phyloP scores from a whole-genome alignment of 177 flowering plant species.

The Vitis hybrid region DNA sequence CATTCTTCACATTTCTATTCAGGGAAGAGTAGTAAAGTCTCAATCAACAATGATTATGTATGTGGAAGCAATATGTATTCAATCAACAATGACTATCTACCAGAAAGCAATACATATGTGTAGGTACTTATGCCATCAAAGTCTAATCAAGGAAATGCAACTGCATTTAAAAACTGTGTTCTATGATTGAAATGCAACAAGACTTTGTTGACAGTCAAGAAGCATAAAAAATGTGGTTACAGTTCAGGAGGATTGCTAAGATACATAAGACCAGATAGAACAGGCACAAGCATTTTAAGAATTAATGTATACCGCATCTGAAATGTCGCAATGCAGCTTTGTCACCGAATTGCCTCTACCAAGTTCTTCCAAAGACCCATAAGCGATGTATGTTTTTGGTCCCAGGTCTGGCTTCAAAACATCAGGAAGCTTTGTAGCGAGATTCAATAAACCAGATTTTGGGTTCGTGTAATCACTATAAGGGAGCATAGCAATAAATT shows the following conservation, averaged over 20 bases:
- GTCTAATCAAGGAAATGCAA: not conserved
- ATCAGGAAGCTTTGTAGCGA: conserved; percentile 70
- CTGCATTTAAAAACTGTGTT: not conserved
- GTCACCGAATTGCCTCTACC: conserved; percentile 89
- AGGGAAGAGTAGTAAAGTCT: too few species aligned
- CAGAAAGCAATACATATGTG: not conserved
- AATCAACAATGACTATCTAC: not conserved
- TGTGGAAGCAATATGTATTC: too few species aligned
- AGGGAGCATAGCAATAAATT: conserved; percentile 66
- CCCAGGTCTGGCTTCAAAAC: conserved; percentile 78
- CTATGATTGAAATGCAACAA: not conserved
- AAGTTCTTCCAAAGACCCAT: conserved; percentile 69
- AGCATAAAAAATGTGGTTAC: too few species aligned
- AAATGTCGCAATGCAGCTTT: conserved; percentile 81
- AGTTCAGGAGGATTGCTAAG: not conserved
- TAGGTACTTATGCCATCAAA: not conserved
- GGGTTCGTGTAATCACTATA: conserved; percentile 75
- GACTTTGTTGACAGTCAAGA: not conserved
- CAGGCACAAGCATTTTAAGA: not conserved
- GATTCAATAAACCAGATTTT: conserved; percentile 58
- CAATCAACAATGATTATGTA: too few species aligned
- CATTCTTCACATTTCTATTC: too few species aligned
- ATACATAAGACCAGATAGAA: not conserved
- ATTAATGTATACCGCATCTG: conserved; percentile 67
- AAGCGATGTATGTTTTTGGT: conserved; percentile 81